Evolutionary conservation across 352 stramenopile species (phyloP), one percentile per base, ranked within the genome.

Genomic region (Globisporangium solare): DNA sequence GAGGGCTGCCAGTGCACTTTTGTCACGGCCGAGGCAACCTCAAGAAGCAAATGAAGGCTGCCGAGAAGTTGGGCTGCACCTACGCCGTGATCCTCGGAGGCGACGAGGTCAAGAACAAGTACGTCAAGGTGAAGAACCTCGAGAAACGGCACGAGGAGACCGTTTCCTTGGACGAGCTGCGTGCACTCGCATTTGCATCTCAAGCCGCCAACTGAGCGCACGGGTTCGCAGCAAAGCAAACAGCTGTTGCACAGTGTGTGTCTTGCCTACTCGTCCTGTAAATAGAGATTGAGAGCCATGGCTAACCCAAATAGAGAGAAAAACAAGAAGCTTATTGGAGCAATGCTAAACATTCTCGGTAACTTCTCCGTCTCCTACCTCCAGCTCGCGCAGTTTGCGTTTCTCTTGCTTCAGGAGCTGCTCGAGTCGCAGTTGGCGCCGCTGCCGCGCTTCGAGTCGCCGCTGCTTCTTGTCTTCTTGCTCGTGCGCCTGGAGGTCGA

Each of bases 41-140:
- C 60, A 95, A 94, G 56, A 95, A 95, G 61, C 79, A 92, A 47
- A 92, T 95, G 83, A 95, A 95, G 77, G 70, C 76, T 64, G 86
- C 86, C 11, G 83, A 93, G 51, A 76, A 79, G 17, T 82, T 72
- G 21, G 80, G 76, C 12, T 89, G 79, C 50, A 70, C 69, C 13
- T 76, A 84, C 55, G 83, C 84, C 22, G 68, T 95, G 41, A 88
- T 95, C 45, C 32, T 95, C 6, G 86, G 86, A 18, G 67, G 72
- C 27, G 64, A 87, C 56, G 86, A 95, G 58, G 67, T 94, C 27
- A 58, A 76, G 27, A 75, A 76, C 46, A 60, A 73, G 32, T 56
- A 58, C 32, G 82, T 92, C 21, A 87, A 88, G 51, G 70, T 95
- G 20, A 95, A 95, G 66, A 83, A 94, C 51, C 58, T 95, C 18